Base-by-base conservation (phyloP, 2,329 filamentous ascomycete genomes). In the Dactylonectria estremocensis region DNA sequence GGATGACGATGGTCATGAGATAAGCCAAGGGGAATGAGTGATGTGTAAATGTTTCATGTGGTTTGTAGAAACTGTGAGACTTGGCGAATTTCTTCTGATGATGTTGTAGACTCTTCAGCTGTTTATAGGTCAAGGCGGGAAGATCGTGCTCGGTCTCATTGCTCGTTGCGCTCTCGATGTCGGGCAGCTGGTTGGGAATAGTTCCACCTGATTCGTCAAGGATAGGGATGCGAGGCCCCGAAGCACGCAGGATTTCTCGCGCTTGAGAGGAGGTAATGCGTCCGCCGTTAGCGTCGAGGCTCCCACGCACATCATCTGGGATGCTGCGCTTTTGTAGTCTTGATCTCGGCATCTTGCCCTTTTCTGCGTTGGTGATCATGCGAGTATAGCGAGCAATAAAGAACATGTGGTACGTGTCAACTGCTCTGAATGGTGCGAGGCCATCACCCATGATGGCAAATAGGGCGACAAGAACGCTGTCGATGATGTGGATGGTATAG, bases 361-460 rank as follows among this genome's bases (percentile, higher is more conserved):
- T 89, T 69, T 89, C 86, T 77, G 72, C 83, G 74, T 79, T 85
- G 58, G 79, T 71, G 10, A 79, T 78, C 37, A 76, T 72, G 48
- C 79, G 74, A 2, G 79, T 75, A 64, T 95, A 95, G 69, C 91
- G 91, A 0, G 91, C 91, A 67, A 97, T 92, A 80, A 90, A 95
- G 48, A 90, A 88, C 93, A 96, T 95, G 80, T 96, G 94, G 78
- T 97, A 97, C 0, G 94, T 96, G 77, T 97, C 94, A 7, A 95
- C 85, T 5, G 88, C 88, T 37, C 94, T 90, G 79, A 95, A 97
- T 0, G 94, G 91, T 0, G 89, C 90, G 35, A 93, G 81, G 2
- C 91, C 91, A 72, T 93, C 91, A 54, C 91, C 91, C 77, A 93
- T 90, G 67, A 93, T 81, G 59, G 88, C 90, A 70, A 93, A 93